Evolutionary conservation across 805 yeast genomes (phyloP).

Genomic region (Zygosaccharomyces gambellarensis): DNA sequence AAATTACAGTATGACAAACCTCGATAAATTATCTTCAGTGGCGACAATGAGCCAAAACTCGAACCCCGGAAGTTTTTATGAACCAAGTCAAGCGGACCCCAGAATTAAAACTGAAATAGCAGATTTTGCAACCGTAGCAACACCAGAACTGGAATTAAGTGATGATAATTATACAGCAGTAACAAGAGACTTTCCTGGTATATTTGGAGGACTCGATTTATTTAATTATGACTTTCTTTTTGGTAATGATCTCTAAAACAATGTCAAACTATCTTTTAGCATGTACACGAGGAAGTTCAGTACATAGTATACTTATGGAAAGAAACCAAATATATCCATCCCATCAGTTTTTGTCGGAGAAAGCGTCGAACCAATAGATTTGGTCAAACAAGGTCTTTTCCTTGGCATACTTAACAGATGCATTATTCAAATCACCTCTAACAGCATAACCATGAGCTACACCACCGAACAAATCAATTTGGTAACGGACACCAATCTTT

Average conservation of each 20-base stretch:
- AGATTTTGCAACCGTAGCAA: neutral
- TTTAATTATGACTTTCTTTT: slow-evolving; percentile 31
- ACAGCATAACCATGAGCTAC: slow-evolving; percentile 74
- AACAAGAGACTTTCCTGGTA: slow-evolving; percentile 18
- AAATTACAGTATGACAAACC: slow-evolving; percentile 6
- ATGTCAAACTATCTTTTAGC: too few relatives aligned
- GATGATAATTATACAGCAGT: neutral
- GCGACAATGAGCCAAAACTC: slow-evolving; percentile 16
- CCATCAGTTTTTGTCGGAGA: slow-evolving; percentile 8
- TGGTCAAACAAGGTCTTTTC: slow-evolving; percentile 53
- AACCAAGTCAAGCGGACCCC: neutral
- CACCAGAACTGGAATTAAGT: slow-evolving; percentile 2
- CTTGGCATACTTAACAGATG: slow-evolving; percentile 55
- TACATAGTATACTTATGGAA: neutral
- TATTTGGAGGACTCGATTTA: slow-evolving; percentile 29
- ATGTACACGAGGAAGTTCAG: neutral
- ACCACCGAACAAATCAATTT: slow-evolving; percentile 57
- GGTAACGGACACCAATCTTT: slow-evolving; percentile 52
- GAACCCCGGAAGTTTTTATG: slow-evolving; percentile 2
- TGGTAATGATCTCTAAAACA: slow-evolving; percentile 20
- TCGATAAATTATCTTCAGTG: slow-evolving; percentile 20
- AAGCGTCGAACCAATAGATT: slow-evolving; percentile 30
- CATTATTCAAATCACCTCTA: slow-evolving; percentile 62
- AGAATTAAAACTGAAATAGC: neutral
- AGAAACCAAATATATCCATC: neutral